These are phyloP conservation scores for Leishmania amazonensis DNA, from an alignment of 208 protist species.

Conservation along the genomic window DNA sequence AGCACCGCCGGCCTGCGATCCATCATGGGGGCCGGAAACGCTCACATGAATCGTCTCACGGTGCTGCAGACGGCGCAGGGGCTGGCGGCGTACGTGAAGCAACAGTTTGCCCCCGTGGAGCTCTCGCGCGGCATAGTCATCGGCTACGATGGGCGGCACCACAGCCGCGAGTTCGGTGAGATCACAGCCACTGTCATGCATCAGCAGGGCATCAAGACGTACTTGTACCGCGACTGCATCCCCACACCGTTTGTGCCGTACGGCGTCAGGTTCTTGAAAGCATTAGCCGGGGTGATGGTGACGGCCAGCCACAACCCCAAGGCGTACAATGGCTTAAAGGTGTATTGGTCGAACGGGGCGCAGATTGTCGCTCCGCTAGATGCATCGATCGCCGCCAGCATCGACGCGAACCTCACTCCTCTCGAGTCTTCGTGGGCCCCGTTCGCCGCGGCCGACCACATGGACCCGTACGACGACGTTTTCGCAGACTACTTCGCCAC, in stretches of 20 bases:
- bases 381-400: slow-evolving; percentile 87
- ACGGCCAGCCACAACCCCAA: slow-evolving; percentile 99
- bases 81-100: slow-evolving; percentile 58
- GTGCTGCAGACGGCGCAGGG: slow-evolving; percentile 96
- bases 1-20: slow-evolving; percentile 95
- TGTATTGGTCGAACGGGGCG: slow-evolving; percentile 96
- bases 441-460: slow-evolving; percentile 37
- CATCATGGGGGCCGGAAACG: slow-evolving; percentile 93
- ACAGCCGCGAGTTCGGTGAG: slow-evolving; percentile 90
- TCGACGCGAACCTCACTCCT: slow-evolving; percentile 88
- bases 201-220: slow-evolving; percentile 72
- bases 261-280: slow-evolving; percentile 52
- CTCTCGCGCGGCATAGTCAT: slow-evolving; percentile 84
- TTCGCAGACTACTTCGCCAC: slow-evolving; percentile 65
- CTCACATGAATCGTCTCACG: slow-evolving; percentile 96
- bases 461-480: slow-evolving; percentile 64
- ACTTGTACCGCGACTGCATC: slow-evolving; percentile 83
- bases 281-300: slow-evolving; percentile 95
- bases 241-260: slow-evolving; percentile 95
- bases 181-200: slow-evolving; percentile 91
- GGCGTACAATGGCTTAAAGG: slow-evolving; percentile 99
- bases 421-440: slow-evolving; percentile 67
- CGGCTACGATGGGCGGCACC: slow-evolving; percentile 96
- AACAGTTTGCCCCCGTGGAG: slow-evolving; percentile 35
- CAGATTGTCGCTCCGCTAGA: slow-evolving; percentile 97